Evolutionary conservation across 73 alveolate genomes (phyloP).

Genomic region (Stentor roeselii): DNA sequence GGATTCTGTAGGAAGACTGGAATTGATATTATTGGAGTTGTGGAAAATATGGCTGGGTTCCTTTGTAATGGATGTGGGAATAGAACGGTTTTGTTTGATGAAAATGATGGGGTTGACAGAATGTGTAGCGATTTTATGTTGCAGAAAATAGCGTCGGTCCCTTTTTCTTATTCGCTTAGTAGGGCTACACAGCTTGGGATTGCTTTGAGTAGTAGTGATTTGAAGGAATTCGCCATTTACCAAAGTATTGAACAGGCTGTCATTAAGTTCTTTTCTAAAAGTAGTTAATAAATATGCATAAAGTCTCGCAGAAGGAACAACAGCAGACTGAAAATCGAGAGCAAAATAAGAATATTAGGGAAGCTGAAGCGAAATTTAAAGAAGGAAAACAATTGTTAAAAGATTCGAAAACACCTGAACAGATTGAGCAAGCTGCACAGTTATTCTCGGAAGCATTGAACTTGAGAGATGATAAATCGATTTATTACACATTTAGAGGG

Average conservation of each 20-base stretch:
- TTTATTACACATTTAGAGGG: conserved; percentile 67
- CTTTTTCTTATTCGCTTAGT: not conserved
- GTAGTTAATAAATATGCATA: not conserved
- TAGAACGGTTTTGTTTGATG: conserved; percentile 82
- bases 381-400: conserved; percentile 39
- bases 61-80: conserved; percentile 81
- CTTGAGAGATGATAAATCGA: conserved; percentile 33
- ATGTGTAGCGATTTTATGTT: conserved; percentile 72
- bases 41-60: conserved; percentile 85
- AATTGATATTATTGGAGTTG: conserved; percentile 92
- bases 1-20: conserved; percentile 91
- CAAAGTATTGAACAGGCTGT: not conserved
- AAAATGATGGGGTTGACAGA: conserved; percentile 92
- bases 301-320: conserved; percentile 17
- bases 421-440: conserved; percentile 61
- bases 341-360: conserved; percentile 13
- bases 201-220: not conserved
- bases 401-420: conserved; percentile 51
- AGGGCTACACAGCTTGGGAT: not conserved
- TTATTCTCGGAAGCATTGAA: conserved; percentile 66
- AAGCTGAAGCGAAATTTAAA: conserved; percentile 30
- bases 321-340: conserved; percentile 22
- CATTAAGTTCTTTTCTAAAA: too few relatives aligned
- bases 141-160: not conserved
- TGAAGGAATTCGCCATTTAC: not conserved